Conservation (phyloP, 371 early-diverging fungal genomes). For the Mucor indicus region DNA sequence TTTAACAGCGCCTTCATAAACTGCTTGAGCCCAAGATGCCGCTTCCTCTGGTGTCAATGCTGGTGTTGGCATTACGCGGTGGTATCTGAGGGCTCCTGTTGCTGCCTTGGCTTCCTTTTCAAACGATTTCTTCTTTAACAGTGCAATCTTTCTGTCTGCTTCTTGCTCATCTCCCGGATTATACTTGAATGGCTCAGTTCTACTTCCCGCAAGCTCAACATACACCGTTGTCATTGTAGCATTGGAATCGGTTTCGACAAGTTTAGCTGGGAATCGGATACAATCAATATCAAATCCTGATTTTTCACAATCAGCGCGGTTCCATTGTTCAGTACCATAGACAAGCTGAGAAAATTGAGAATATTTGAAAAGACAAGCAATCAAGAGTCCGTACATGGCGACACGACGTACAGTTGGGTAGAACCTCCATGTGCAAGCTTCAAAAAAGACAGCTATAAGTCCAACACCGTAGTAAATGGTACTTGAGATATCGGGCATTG, state of each 20-base stretch:
- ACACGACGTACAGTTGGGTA: conserved; percentile 1
- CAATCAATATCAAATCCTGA: conserved; percentile 17
- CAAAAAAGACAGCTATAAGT: conserved; percentile 16
- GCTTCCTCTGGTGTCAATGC: conserved; percentile 16
- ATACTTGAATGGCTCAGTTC: conserved; percentile 22
- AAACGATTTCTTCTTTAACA: conserved; percentile 14
- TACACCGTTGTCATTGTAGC: conserved; percentile 7
- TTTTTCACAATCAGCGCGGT: conserved; percentile 4
- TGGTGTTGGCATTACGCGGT: conserved; percentile 28
- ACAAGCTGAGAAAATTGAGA: conserved; percentile 14
- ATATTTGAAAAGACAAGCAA: no score
- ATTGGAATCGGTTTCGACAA: not conserved
- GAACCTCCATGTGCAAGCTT: conserved; percentile 11
- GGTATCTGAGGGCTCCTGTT: conserved; percentile 20
- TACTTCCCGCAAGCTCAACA: conserved; percentile 19
- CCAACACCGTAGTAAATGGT: conserved; percentile 21
- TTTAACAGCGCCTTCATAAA: not conserved
- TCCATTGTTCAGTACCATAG: conserved; percentile 14
- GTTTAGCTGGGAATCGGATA: conserved; percentile 14
- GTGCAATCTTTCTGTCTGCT: conserved; percentile 17
- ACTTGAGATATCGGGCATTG: conserved; percentile 30
- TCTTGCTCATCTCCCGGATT: conserved; percentile 22
- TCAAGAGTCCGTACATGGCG: no score
- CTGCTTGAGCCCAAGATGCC: conserved; percentile 7
- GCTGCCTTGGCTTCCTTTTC: conserved; percentile 11